Evolutionary conservation across 1,139 yeast species (phyloP).

Genomic region (Nakaseomyces delphensis): DNA sequence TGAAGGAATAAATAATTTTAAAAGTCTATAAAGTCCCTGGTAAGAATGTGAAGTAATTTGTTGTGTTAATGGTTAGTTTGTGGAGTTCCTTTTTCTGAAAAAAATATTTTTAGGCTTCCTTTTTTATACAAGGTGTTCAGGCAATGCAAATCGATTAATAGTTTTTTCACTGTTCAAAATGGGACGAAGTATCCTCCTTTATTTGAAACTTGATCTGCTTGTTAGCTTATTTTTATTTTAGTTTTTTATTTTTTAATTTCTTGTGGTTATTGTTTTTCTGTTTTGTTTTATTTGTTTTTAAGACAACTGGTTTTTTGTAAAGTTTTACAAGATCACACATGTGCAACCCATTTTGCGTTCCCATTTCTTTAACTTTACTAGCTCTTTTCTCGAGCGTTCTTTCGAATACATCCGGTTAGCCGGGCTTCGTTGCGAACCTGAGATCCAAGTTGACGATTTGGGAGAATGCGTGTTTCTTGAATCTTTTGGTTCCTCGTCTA

Average conservation of each 20-base stretch:
- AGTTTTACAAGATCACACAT: neutral
- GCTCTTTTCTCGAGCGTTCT: neutral
- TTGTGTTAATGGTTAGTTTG: neutral
- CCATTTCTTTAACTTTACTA: neutral
- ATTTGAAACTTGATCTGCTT: too few relatives aligned
- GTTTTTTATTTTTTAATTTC: too few relatives aligned
- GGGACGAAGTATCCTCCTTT: too few relatives aligned
- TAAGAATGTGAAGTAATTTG: neutral
- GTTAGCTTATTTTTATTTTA: too few relatives aligned
- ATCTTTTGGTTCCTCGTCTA: neutral
- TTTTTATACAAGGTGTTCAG: too few relatives aligned
- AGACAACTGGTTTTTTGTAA: neutral
- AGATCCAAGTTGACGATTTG: too few relatives aligned
- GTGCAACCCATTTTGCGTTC: neutral
- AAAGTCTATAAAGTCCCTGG: neutral
- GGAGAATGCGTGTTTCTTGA: too few relatives aligned
- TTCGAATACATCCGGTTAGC: neutral
- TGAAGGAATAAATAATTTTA: constrained; percentile 1
- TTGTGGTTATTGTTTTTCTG: neutral
- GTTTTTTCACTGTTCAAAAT: too few relatives aligned
- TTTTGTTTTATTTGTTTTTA: neutral
- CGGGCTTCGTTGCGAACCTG: neutral
- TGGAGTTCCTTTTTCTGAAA: too few relatives aligned
- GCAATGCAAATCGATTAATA: too few relatives aligned
- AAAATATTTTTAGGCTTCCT: too few relatives aligned